These are phyloP conservation scores for Meredithiella fracta DNA, from an alignment of 2,329 filamentous ascomycete species.

Conservation along the genomic window DNA sequence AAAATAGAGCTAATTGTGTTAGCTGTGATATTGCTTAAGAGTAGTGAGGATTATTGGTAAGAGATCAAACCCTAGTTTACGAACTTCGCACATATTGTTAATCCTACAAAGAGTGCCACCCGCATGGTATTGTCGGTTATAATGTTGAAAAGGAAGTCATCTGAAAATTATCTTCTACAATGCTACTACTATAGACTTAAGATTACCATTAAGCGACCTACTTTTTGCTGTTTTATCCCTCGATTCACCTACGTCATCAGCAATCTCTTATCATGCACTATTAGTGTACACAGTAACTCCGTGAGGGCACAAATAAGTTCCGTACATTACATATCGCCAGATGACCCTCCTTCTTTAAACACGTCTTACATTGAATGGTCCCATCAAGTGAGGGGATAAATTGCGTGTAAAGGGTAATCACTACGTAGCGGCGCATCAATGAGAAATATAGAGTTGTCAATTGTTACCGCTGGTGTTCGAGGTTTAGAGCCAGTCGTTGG, in stretches of 20 bases:
- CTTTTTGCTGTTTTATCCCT: too few relatives aligned
- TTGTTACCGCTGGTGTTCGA: not conserved
- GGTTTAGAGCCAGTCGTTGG: not conserved
- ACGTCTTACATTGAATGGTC: not conserved
- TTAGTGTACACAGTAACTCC: not conserved
- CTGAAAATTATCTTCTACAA: too few relatives aligned
- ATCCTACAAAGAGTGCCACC: too few relatives aligned
- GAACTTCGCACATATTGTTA: too few relatives aligned
- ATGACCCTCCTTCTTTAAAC: too few relatives aligned
- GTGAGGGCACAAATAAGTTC: not conserved
- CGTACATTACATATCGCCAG: too few relatives aligned
- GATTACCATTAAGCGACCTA: too few relatives aligned
- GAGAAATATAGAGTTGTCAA: not conserved
- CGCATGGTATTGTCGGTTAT: too few relatives aligned
- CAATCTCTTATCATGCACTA: not conserved
- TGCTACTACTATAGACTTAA: too few relatives aligned
- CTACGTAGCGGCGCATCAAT: not conserved
- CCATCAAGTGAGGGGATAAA: not conserved
- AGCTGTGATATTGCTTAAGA: not conserved
- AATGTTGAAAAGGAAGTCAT: too few relatives aligned
- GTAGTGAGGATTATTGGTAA: too few relatives aligned
- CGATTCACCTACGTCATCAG: not conserved
- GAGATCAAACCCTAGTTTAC: too few relatives aligned
- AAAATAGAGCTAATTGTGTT: not conserved
- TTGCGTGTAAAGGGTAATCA: not conserved